A percentile compares a stretch with the other conserved stretches of the same genome.
Conservation (phyloP, 2,329 filamentous ascomycete genomes). For the Fonsecaea multimorphosa region DNA sequence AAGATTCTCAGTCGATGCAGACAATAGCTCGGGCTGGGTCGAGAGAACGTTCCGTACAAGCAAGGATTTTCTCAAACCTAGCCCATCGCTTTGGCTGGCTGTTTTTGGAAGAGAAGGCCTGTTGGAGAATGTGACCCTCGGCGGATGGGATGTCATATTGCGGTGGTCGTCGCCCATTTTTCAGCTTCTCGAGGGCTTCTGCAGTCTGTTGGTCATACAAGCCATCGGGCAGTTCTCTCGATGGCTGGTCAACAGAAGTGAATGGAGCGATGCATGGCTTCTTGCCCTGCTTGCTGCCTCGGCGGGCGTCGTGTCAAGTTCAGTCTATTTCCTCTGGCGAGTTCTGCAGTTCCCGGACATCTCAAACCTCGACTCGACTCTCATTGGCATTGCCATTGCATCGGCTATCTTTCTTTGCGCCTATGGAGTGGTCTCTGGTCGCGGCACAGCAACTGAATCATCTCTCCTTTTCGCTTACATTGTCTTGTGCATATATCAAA, state of each 20-base stretch:
- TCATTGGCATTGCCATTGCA: conserved; percentile 91
- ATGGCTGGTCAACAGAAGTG: conserved; percentile 87
- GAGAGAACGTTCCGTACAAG: conserved; percentile 76
- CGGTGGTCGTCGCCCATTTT: conserved; percentile 93
- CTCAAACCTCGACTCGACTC: conserved; percentile 85
- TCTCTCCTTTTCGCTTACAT: conserved; percentile 95
- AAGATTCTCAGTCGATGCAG: conserved; percentile 91
- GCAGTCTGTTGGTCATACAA: conserved; percentile 93
- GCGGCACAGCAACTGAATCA: conserved; percentile 93
- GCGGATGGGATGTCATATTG: conserved; percentile 85
- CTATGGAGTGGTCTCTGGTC: conserved; percentile 91
- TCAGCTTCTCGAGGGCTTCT: conserved; percentile 94
- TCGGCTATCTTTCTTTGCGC: conserved; percentile 90
- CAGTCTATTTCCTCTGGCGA: conserved; percentile 94
- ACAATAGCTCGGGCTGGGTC: conserved; percentile 74
- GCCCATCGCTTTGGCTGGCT: conserved; percentile 78
- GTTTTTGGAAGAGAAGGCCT: conserved; percentile 85
- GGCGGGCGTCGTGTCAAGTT: conserved; percentile 88
- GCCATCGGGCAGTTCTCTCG: conserved; percentile 91
- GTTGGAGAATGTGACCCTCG: conserved; percentile 78
- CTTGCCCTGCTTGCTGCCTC: conserved; percentile 87
- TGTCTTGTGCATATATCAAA: conserved; percentile 98
- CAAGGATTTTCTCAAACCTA: conserved; percentile 54
- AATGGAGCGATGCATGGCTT: conserved; percentile 95
- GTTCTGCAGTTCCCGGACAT: conserved; percentile 93